phyloP scores from a whole-genome alignment of 768 basidiomycete species.

The Boletales sp. region DNA sequence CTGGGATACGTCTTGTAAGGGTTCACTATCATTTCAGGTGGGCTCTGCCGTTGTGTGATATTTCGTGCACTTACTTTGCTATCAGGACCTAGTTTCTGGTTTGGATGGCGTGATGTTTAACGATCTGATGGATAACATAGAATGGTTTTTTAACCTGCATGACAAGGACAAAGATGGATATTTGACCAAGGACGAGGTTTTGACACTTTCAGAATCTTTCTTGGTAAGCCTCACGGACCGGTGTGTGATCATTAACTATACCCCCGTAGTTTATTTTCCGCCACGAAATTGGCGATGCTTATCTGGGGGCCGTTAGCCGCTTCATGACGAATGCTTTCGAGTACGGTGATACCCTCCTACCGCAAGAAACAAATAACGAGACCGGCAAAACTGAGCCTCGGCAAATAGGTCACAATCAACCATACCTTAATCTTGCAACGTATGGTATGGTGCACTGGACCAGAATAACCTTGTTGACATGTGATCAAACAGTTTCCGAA shows the following conservation, averaged over 20 bases:
- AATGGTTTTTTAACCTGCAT: conserved; percentile 97
- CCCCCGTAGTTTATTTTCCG: conserved; percentile 91
- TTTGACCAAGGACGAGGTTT: conserved; percentile 93
- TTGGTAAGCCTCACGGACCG: conserved; percentile 46
- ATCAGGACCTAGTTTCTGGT: conserved; percentile 83
- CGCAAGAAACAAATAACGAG: conserved; percentile 33
- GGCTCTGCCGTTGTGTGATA: conserved; percentile 8
- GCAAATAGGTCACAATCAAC: conserved; percentile 69
- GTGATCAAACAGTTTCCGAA: conserved; percentile 71
- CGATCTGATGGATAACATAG: conserved; percentile 97
- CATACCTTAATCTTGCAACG: conserved; percentile 91
- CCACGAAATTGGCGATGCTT: conserved; percentile 93
- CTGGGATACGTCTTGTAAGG: conserved; percentile 83
- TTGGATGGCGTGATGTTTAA: conserved; percentile 92
- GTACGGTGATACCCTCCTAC: conserved; percentile 91
- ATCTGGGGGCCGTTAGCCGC: conserved; percentile 91
- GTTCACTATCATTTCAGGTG: conserved; percentile 88
- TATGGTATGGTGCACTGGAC: conserved; percentile 30
- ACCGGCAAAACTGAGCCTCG: conserved; percentile 41
- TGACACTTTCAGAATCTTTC: conserved; percentile 92
- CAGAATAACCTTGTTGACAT: conserved; percentile 9
- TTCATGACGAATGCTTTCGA: conserved; percentile 99
- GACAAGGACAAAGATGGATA: conserved; percentile 96
- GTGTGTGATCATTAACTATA: conserved; percentile 1
- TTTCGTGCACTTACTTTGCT: conserved; percentile 6